Percentiles rank a stretch among this genome's conserved stretches.
phyloP scores from a whole-genome alignment of 768 basidiomycete species.

The Leucocoprinus sp. region DNA sequence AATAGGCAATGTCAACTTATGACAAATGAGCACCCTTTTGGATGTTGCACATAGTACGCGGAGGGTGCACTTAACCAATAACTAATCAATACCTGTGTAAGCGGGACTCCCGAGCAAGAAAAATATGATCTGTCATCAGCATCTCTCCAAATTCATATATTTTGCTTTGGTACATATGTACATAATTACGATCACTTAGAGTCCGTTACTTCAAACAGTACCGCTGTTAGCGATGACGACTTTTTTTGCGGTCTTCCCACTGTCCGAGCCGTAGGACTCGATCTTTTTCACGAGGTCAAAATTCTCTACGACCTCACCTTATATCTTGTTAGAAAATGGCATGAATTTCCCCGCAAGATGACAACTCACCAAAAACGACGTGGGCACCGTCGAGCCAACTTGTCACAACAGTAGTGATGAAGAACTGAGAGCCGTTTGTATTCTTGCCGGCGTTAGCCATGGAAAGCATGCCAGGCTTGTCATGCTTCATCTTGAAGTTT shows the following conservation, averaged over 20 bases:
- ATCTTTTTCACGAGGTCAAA: conserved; percentile 43
- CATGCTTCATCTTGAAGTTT: conserved; percentile 75
- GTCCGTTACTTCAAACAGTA: conserved; percentile 25
- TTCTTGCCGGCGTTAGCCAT: conserved; percentile 79
- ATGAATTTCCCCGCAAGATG: conserved; percentile 1
- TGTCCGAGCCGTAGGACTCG: conserved; percentile 29
- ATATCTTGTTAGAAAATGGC: neutral
- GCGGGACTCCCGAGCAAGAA: too few species aligned
- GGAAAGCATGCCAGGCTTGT: conserved; percentile 56
- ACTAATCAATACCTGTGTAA: too few species aligned
- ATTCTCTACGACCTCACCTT: conserved; percentile 62
- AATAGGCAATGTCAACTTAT: too few species aligned
- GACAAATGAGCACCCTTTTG: too few species aligned
- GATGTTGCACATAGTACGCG: too few species aligned
- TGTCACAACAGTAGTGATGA: conserved; percentile 77
- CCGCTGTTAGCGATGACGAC: conserved; percentile 55
- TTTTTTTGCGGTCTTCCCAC: conserved; percentile 32
- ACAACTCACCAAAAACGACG: conserved; percentile 70
- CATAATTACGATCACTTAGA: too few species aligned
- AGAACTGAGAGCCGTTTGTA: conserved; percentile 87
- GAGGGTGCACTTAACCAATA: too few species aligned
- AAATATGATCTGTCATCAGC: too few species aligned
- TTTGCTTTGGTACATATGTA: too few species aligned
- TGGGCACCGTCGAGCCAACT: conserved; percentile 77
- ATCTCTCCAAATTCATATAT: too few species aligned